These are phyloP conservation scores for Cyanidioschyzon merolae DNA, from an alignment of 23 red algal species.

Conservation along the genomic window DNA sequence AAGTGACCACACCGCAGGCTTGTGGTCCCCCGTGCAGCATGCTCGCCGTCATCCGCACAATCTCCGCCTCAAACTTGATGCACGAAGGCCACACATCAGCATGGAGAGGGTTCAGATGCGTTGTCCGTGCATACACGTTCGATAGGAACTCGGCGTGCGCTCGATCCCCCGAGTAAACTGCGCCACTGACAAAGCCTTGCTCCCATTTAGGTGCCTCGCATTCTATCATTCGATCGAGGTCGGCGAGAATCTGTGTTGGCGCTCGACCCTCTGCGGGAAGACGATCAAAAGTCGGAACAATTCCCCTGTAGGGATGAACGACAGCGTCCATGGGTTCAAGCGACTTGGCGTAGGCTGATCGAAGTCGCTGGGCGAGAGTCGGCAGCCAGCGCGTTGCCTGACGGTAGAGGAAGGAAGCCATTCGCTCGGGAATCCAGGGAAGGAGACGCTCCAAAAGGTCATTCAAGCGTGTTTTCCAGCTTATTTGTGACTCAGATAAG, in stretches of 20 bases:
- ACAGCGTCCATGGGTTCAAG: not conserved
- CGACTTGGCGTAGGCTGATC: not conserved
- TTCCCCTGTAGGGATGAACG: not conserved
- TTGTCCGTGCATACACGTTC: not conserved
- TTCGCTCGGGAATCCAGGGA: not conserved
- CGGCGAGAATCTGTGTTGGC: not conserved
- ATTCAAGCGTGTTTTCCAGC: not conserved
- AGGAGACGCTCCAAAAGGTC: not conserved
- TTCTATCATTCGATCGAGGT: not conserved
- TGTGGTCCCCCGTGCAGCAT: not conserved
- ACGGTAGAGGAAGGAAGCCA: not conserved
- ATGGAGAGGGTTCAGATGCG: not conserved
- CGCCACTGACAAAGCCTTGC: not conserved
- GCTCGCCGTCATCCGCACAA: slow-evolving; percentile 6
- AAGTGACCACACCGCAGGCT: slow-evolving; percentile 5
- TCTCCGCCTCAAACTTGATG: slow-evolving; percentile 9
- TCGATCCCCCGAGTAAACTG: slow-evolving; percentile 2
- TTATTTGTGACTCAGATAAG: too few species aligned
- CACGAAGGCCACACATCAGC: slow-evolving; percentile 15
- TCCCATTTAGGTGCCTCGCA: not conserved
- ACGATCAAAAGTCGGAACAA: not conserved
- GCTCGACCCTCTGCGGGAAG: not conserved
- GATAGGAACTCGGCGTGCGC: not conserved
- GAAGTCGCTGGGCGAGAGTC: not conserved
- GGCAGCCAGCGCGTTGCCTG: not conserved